Evolutionary conservation across 257 asterid species (phyloP).

Genomic region (Sherardia arvensis): DNA sequence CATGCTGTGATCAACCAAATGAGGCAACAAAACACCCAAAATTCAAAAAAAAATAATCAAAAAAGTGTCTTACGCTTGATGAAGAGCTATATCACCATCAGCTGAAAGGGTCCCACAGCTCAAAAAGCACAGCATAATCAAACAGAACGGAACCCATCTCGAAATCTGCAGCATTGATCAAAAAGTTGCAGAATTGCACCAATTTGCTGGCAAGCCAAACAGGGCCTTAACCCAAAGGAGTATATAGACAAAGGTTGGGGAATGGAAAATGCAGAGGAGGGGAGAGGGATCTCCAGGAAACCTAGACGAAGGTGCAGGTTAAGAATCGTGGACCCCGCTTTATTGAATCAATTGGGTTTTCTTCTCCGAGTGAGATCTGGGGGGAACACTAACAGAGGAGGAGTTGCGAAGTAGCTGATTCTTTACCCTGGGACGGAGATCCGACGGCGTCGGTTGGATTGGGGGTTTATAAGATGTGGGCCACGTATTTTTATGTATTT

Average conservation of each 20-base stretch:
- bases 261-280: neutral
- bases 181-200: constrained; percentile 22
- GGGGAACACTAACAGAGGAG: neutral
- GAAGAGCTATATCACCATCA: constrained; percentile 37
- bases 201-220: constrained; percentile 6
- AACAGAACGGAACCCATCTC: constrained; percentile 26
- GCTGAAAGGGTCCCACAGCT: constrained; percentile 38
- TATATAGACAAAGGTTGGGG: neutral
- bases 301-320: constrained; percentile 25
- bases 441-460: constrained; percentile 11
- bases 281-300: constrained; percentile 35
- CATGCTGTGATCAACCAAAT: constrained; percentile 9
- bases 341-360: neutral
- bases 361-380: neutral
- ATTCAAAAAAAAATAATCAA: constrained; percentile 6
- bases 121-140: constrained; percentile 30
- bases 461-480: neutral
- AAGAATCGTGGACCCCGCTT: constrained; percentile 23
- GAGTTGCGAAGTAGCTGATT: constrained; percentile 15
- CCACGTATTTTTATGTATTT: neutral
- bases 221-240: constrained; percentile 9
- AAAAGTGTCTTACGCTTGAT: constrained; percentile 64
- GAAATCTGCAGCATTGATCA: constrained; percentile 57
- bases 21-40: constrained; percentile 5
- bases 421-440: constrained; percentile 2